Evolutionary conservation across 192 early-diverging fungal genomes (phyloP), one percentile per base, ranked within the genome.

Genomic region (Phlyctochytrium planicorne): DNA sequence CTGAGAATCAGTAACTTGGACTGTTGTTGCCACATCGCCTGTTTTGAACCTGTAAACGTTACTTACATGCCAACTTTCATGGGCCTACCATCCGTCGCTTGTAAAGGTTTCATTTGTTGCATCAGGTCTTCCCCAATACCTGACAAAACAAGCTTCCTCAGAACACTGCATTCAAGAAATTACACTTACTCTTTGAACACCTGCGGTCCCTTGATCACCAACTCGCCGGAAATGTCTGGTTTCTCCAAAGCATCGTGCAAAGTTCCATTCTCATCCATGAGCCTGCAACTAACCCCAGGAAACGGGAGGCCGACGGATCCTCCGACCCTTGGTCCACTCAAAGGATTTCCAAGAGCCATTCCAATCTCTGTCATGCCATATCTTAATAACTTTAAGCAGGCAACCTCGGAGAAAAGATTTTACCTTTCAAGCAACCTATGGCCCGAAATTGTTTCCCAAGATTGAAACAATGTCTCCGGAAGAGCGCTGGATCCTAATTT

Each of bases 301-400:
- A 94, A 78, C 27, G 93, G 93, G 56, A 78, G 63, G 35, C 93
- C 93, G 2, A 94, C 92, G 17, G 85, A 80, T 0, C 91, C 92
- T 32, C 77, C 67, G 10, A 72, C 60, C 4, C 77, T 55, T 14
- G 62, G 62, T 0, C 75, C 71, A 33, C 66, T 67, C 24, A 79
- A 85, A 24, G 72, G 79, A 50, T 87, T 82, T 50, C 90, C 88
- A 32, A 95, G 76, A n/a, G 83, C 92, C 92, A 95, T 95, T 30
- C 93, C 93, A 62, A 92, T 90, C 66, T 95, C 93, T 30, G 88
- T 91, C 90, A 94, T 94, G 17, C 93, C 92, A 71, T 91, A 94
- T n/a, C n/a, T n/a, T n/a, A n/a, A n/a, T n/a, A n/a, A n/a, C n/a
- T n/a, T n/a, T n/a, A n/a, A 10, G 55, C 65, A 30, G 2, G 10